A percentile compares a stretch with the other conserved stretches of the same genome.
Conservation (phyloP, 2,329 filamentous ascomycete species). For the Hypocrella siamensis region DNA sequence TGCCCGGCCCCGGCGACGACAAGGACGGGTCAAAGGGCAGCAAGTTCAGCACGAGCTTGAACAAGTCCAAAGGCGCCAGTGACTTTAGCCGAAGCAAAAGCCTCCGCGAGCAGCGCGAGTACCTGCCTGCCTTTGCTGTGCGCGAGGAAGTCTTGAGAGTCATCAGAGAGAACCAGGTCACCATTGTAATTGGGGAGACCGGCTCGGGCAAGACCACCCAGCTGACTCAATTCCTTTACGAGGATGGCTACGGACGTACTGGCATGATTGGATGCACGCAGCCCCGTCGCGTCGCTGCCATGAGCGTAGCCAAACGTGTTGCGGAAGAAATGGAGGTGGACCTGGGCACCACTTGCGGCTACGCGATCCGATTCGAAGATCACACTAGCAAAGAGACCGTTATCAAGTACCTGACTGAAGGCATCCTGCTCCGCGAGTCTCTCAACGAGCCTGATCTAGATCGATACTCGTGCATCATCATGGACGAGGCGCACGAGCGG, state of each 20-base stretch:
- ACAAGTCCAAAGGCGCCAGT: constrained; percentile 72
- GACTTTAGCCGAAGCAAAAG: constrained; percentile 89
- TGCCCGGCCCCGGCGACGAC: constrained; percentile 56
- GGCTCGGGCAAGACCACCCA: constrained; percentile 97
- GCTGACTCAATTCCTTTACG: constrained; percentile 86
- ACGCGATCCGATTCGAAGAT: constrained; percentile 96
- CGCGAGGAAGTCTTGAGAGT: constrained; percentile 83
- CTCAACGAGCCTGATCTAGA: constrained; percentile 86
- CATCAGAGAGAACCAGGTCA: constrained; percentile 91
- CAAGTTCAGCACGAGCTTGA: constrained; percentile 86
- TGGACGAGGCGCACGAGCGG: constrained; percentile 97
- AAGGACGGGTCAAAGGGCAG: constrained; percentile 32
- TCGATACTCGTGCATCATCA: constrained; percentile 95
- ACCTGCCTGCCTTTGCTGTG: constrained; percentile 87
- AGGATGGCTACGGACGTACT: constrained; percentile 77
- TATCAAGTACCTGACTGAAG: constrained; percentile 99
- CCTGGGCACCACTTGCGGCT: constrained; percentile 76
- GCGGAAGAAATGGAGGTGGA: constrained; percentile 96
- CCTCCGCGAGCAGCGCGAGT: constrained; percentile 80
- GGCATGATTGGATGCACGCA: constrained; percentile 96
- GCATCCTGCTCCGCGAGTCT: constrained; percentile 83
- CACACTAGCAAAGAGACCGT: constrained; percentile 89
- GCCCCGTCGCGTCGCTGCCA: constrained; percentile 87
- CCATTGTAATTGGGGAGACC: constrained; percentile 93
- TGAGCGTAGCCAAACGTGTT: constrained; percentile 97